A percentile compares a stretch with the other conserved stretches of the same genome.
These are phyloP conservation scores for Tardiomyces digboiensis DNA, from an alignment of 1,139 yeast species.

Conservation along the genomic window DNA sequence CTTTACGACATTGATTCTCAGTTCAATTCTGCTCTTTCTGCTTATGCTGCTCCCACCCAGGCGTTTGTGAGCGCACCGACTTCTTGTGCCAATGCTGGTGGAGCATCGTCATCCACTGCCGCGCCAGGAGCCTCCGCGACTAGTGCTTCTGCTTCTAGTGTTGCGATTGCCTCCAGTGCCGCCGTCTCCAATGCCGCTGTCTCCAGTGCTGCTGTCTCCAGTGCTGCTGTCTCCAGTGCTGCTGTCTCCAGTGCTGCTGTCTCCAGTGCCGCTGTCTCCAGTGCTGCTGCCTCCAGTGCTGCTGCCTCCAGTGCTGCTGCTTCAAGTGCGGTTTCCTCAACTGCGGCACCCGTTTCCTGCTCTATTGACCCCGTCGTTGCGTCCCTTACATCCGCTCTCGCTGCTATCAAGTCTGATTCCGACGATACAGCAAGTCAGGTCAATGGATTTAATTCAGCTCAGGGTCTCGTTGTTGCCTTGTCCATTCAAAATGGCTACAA, in stretches of 20 bases:
- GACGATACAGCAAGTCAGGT: neutral
- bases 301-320: neutral
- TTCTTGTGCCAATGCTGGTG: neutral
- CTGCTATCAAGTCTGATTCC: neutral
- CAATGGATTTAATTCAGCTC: neutral
- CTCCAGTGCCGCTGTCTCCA: neutral
- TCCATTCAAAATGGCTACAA: neutral
- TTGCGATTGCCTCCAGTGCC: slow-evolving; percentile 1
- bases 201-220: too few species aligned
- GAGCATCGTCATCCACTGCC: slow-evolving; percentile 1
- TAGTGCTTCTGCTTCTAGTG: neutral
- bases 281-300: neutral
- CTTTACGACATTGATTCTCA: too few species aligned
- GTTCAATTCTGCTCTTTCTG: too few species aligned
- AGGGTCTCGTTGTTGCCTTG: neutral
- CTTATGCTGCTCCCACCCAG: too few species aligned
- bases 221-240: slow-evolving; percentile 13
- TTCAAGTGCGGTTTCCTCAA: neutral
- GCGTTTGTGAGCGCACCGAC: too few species aligned
- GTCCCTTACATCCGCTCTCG: neutral
- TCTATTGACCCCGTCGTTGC: neutral
- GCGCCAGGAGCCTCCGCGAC: neutral
- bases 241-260: slow-evolving; percentile 1
- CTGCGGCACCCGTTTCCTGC: slow-evolving; percentile 1
- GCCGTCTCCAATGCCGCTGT: too few species aligned